Evolutionary conservation across 352 stramenopile genomes (phyloP).

Genomic region (Globisporangium apiculatum): DNA sequence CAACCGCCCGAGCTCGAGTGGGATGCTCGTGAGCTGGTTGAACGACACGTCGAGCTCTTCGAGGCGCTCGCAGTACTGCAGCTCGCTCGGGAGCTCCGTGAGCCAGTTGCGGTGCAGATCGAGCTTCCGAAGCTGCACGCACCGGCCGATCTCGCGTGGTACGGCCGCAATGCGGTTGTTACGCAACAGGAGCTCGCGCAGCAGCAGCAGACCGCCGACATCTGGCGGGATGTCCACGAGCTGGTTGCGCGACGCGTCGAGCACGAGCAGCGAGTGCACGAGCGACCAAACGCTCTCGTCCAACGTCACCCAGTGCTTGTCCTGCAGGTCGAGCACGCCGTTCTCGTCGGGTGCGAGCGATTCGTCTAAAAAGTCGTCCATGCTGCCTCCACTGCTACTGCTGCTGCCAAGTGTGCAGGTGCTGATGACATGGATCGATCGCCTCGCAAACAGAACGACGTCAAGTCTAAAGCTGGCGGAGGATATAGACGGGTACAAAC

Average conservation of each 20-base stretch:
- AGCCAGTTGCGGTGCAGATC: slow-evolving; percentile 66
- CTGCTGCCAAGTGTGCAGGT: too few relatives aligned
- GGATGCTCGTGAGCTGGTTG: slow-evolving; percentile 53
- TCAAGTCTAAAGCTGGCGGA: too few relatives aligned
- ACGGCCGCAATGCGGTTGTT: slow-evolving; percentile 58
- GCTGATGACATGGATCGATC: too few relatives aligned
- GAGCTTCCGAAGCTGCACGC: slow-evolving; percentile 60
- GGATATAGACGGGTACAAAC: too few relatives aligned
- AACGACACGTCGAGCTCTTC: slow-evolving; percentile 57
- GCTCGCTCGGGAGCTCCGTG: slow-evolving; percentile 42
- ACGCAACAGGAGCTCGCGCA: slow-evolving; percentile 53
- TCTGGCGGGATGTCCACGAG: slow-evolving; percentile 50
- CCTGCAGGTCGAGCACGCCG: slow-evolving; percentile 57
- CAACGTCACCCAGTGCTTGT: slow-evolving; percentile 76
- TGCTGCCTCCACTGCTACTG: slow-evolving; percentile 6
- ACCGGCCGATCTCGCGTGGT: slow-evolving; percentile 43
- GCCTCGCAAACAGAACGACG: too few relatives aligned
- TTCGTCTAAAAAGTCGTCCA: slow-evolving; percentile 74
- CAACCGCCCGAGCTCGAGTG: slow-evolving; percentile 45
- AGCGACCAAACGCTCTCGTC: slow-evolving; percentile 76
- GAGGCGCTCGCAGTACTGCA: slow-evolving; percentile 68
- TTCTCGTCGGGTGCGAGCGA: slow-evolving; percentile 59
- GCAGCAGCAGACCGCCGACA: slow-evolving; percentile 52
- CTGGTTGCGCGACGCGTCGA: slow-evolving; percentile 69
- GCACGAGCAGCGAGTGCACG: slow-evolving; percentile 50